Conservation (phyloP, 2,329 filamentous ascomycete genomes). For the Thielaviopsis ethacetica region DNA sequence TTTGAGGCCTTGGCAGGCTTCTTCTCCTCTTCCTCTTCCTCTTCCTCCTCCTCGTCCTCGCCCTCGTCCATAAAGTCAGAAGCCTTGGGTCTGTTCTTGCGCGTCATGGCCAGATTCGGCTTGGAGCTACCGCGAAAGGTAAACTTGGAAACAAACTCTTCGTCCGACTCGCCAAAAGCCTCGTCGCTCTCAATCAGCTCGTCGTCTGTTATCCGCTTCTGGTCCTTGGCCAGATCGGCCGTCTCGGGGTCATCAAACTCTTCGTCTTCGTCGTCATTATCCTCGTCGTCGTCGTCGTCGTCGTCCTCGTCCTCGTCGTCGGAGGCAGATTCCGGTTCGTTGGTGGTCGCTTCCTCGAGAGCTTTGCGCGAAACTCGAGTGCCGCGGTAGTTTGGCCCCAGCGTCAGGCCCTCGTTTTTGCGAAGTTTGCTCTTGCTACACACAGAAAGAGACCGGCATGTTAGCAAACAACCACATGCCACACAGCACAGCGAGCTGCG, state of each 20-base stretch:
- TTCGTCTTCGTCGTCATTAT: slow-evolving; percentile 30
- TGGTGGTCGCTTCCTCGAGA: slow-evolving; percentile 40
- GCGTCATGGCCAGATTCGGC: slow-evolving; percentile 22
- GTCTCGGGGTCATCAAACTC: slow-evolving; percentile 41
- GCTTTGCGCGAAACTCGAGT: slow-evolving; percentile 55
- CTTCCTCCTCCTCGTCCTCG: slow-evolving; percentile 19
- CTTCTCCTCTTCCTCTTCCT: slow-evolving; percentile 21
- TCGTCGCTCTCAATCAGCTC: slow-evolving; percentile 49
- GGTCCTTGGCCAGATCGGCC: slow-evolving; percentile 36
- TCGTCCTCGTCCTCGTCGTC: slow-evolving; percentile 29
- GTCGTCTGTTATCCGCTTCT: slow-evolving; percentile 27
- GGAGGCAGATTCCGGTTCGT: neutral
- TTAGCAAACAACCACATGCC: neutral
- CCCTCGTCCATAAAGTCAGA: slow-evolving; percentile 38
- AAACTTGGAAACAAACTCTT: slow-evolving; percentile 65
- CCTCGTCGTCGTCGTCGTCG: slow-evolving; percentile 30
- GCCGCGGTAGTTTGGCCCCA: slow-evolving; percentile 71
- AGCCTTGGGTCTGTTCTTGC: slow-evolving; percentile 29
- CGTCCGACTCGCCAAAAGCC: slow-evolving; percentile 71
- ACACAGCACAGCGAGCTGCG: neutral
- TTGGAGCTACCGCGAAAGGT: slow-evolving; percentile 44
- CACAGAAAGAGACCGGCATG: neutral
- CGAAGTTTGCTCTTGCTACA: slow-evolving; percentile 65
- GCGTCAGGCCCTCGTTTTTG: slow-evolving; percentile 47
- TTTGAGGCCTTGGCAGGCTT: slow-evolving; percentile 13